Evolutionary conservation across 208 protist species (phyloP), one percentile per base, ranked within the genome.

Genomic region (Acanthamoeba divionensis): DNA sequence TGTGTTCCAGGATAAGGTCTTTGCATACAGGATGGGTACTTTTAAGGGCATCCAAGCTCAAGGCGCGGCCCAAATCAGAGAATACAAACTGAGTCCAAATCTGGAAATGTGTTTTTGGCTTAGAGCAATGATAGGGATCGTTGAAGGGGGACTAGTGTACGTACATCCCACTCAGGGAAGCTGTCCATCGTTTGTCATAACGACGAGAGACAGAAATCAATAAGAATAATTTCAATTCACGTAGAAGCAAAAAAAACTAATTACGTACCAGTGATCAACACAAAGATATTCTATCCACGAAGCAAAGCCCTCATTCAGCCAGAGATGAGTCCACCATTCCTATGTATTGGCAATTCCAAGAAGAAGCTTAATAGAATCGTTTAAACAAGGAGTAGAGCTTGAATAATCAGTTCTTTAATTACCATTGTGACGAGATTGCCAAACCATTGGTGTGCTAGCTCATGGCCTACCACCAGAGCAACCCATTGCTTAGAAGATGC

Each of bases 341-440:
- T 83, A 36, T 52, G 15, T 3, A 73, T 31, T 24, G 18, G 44
- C 6, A 12, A 33, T 29, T 6, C n/a, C 2, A 82, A 48, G 57
- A 33, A 3, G 26, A 10, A 12, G 24, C 18, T 10, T 29, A 21
- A 0, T 2, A n/a, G 29, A 26, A n/a, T 71, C 18, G 21, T 2
- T 55, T 50, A 33, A n/a, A 24, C 2, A 38, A 26, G n/a, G 9
- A 26, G 8, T 3, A 82, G 1, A n/a, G n/a, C n/a, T n/a, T n/a
- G n/a, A n/a, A n/a, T n/a, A n/a, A n/a, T n/a, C n/a, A n/a, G n/a
- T n/a, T 21, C 63, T 57, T 57, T 24, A 15, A 57, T 15, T 71
- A 71, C 26, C 96, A 99, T 98, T 21, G 98, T 99, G 31, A 98
- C 97, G n/a, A 98, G 92, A 94, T 99, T 98, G 77, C 98, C 98